Base-by-base conservation (phyloP, 164 flowering plant genomes). In the Chloranthus sessilifolius region DNA sequence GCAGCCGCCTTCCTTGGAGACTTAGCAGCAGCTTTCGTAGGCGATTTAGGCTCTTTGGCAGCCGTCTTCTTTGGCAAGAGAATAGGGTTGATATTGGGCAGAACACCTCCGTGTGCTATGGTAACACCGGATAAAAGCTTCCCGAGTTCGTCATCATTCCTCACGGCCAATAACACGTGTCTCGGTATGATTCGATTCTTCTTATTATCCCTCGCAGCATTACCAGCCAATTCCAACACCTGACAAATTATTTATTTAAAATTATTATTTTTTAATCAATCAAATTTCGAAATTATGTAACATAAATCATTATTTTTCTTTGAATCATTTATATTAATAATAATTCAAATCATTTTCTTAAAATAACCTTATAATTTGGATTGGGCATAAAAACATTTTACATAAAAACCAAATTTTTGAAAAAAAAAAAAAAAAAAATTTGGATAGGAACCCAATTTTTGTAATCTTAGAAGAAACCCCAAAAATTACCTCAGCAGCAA, bases 41-140 rank as follows among this genome's bases (percentile, higher is more conserved):
- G 16, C 4, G 52, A 48, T 31, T 30, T 30, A 16, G 36, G 37
- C 0, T 24, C 52, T 16, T 30, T 30, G 67, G 71, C 75, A 17
- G 74, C 83, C 0, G 72, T n/a, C 38, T 73, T 80, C 79, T 83
- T 83, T 0, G 84, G 86, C 29, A 83, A 63, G 4, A 83, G 77
- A 1, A 80, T 68, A 0, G 86, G 86, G 72, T 83, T 80, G 56
- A 83, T 83, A 68, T 80, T 78, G 2, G 87, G 90, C 36, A 83
- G 67, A 9, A 83, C 87, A 8, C 90, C 90, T 1, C 90, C 86
- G 36, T 75, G 79, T 4, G 85, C 80, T 28, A 83, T 83, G 11
- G 87, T 83, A 19, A 83, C 81, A 0, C 84, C 90, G 5, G 75
- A 43, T 0, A 83, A 65, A 19, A 83, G 78, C 67, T 76, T 80